Evolutionary conservation across 2,329 filamentous ascomycete genomes (phyloP).

Genomic region (Fusarium metavorans): DNA sequence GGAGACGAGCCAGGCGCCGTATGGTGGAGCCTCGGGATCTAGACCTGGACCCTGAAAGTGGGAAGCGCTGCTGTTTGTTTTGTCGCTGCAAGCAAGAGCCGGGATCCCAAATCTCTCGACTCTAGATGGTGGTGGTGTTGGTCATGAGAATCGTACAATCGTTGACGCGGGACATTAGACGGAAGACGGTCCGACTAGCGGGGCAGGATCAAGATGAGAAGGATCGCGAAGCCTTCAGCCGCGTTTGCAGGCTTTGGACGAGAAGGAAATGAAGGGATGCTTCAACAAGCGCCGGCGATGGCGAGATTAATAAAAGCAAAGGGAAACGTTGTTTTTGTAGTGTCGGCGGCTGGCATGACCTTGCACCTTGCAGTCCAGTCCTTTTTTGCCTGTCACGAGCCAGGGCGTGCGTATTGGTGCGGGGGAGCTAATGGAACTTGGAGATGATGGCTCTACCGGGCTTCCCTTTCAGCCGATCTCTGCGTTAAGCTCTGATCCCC

Average conservation of each 20-base stretch:
- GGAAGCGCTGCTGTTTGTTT: neutral
- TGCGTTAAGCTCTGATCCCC: neutral
- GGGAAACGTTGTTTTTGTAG: constrained; percentile 3
- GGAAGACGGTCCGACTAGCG: constrained; percentile 38
- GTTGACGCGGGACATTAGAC: constrained; percentile 24
- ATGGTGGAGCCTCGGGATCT: constrained; percentile 43
- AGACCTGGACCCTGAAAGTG: constrained; percentile 35
- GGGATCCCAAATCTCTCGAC: constrained; percentile 8
- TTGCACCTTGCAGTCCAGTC: too few species aligned
- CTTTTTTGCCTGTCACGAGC: constrained; percentile 35
- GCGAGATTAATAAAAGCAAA: constrained; percentile 26
- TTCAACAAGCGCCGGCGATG: neutral
- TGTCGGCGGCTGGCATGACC: constrained; percentile 12
- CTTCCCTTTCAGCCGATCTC: neutral
- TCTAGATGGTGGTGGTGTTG: constrained; percentile 28
- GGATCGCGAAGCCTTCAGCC: neutral
- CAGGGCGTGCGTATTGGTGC: constrained; percentile 25
- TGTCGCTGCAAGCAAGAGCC: constrained; percentile 11
- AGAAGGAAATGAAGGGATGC: neutral
- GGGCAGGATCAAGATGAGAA: neutral
- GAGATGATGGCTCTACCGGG: neutral
- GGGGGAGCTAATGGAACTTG: constrained; percentile 13
- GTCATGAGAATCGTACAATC: constrained; percentile 9
- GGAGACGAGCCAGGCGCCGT: neutral
- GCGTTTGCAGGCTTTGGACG: neutral